Evolutionary conservation across 345 rosid species (phyloP), one percentile per base, ranked within the genome.

Genomic region (Gossypium sturtianum): DNA sequence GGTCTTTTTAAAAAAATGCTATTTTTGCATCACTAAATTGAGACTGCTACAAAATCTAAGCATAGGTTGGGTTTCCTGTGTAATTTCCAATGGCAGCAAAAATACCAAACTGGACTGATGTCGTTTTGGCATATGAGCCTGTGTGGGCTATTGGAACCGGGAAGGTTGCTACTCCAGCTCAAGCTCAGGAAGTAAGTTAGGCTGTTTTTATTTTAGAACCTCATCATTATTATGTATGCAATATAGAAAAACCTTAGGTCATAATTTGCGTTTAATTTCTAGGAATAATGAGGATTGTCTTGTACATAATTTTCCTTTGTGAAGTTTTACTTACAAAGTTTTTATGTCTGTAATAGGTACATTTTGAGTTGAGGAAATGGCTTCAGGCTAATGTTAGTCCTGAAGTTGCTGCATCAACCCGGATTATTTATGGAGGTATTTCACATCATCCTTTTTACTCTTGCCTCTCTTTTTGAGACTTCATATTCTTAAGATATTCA

Each of bases 101-200:
- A 1, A 78, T 92, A 66, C 75, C 92, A 9, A 70, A 84, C 70
- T 94, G 97, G 98, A 66, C 84, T 7, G 72, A 89, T 80, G 88
- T 94, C 74, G 97, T 92, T 64, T 70, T 92, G 77, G 98, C 97
- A 57, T 92, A 92, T 76, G 97, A 92, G 70, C 97, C 97, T 41
- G 97, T 94, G 66, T 94, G 97, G 97, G 97, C 97, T 63, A 94
- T 92, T 78, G 95, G 95, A 80, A 92, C 97, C 22, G 97, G 95
- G 75, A 92, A 92, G 87, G 98, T 92, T 70, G 97, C 97, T 27
- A 82, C 87, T 72, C 97, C 95, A 74, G 90, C 89, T 67, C 97
- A 94, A 78, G 98, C 97, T 72, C 97, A 94, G 81, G 98, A 94
- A 77, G 98, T 91, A 82, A 84, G 93, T 76, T 29, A 17, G 23